A percentile compares a stretch with the other conserved stretches of the same genome.
These are phyloP conservation scores for Pouteria campechiana DNA, from an alignment of 179 eudicot genomes.

Conservation along the genomic window DNA sequence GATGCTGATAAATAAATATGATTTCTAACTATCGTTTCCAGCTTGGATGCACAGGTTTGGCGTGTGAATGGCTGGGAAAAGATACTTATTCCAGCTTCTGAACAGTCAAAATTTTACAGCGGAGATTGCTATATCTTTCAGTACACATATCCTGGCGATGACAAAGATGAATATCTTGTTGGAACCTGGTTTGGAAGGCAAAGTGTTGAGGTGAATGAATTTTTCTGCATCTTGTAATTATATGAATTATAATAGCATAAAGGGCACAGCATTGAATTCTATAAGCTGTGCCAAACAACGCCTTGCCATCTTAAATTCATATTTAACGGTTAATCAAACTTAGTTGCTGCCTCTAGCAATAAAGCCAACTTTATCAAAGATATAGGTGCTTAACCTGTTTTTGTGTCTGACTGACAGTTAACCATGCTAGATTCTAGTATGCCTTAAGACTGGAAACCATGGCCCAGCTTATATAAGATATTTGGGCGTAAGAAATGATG, in stretches of 20 bases:
- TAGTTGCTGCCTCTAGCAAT: too few species aligned
- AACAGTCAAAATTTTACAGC: conserved; percentile 76
- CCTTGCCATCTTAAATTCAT: background rate
- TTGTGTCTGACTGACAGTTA: too few species aligned
- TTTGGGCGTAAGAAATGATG: too few species aligned
- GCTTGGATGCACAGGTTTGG: conserved; percentile 63
- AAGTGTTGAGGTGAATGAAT: conserved; percentile 55
- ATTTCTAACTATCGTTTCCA: background rate
- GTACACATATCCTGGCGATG: conserved; percentile 81
- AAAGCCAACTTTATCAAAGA: too few species aligned
- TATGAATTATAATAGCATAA: too few species aligned
- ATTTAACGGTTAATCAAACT: background rate
- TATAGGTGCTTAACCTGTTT: too few species aligned
- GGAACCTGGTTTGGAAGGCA: conserved; percentile 96
- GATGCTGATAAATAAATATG: too few species aligned
- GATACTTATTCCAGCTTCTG: conserved; percentile 55
- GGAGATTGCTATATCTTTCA: conserved; percentile 96
- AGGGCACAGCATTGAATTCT: too few species aligned
- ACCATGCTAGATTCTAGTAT: too few species aligned
- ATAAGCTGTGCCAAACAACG: too few species aligned
- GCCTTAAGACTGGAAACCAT: too few species aligned
- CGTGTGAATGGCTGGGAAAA: conserved; percentile 60
- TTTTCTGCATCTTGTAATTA: background rate
- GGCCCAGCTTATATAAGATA: too few species aligned
- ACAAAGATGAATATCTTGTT: conserved; percentile 74